phyloP scores from a whole-genome alignment of 352 stramenopile genomes.

The Globisporangium spinosum region DNA sequence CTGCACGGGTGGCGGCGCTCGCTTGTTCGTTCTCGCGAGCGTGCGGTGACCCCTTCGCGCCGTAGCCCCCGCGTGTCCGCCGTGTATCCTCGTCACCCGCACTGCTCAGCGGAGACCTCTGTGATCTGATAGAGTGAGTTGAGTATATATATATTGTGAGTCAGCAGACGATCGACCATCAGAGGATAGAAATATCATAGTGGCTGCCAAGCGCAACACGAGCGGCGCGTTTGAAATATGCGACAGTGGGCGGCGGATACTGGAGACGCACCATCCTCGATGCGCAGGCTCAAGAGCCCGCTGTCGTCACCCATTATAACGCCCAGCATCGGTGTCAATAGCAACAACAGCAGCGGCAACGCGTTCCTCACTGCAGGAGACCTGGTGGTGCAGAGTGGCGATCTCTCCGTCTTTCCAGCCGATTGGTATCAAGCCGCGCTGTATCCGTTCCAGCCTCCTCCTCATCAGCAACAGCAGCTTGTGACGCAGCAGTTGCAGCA shows the following conservation, averaged over 20 bases:
- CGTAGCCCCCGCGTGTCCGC: background rate
- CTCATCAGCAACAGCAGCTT: background rate
- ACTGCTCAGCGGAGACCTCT: background rate
- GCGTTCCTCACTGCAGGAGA: background rate
- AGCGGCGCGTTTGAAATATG: constrained; percentile 1
- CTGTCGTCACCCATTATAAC: constrained; percentile 6
- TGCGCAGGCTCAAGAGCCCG: constrained; percentile 12
- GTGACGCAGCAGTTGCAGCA: constrained; percentile 8
- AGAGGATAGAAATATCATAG: background rate
- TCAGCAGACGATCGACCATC: too few relatives aligned
- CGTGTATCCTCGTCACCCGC: background rate
- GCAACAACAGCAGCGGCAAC: background rate
- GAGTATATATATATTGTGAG: too few relatives aligned
- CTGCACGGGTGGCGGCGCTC: constrained; percentile 4
- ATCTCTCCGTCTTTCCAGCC: constrained; percentile 4
- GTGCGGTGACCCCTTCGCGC: background rate
- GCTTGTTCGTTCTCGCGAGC: background rate
- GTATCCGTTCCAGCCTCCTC: constrained; percentile 6
- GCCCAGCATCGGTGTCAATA: background rate
- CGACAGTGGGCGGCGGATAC: constrained; percentile 9
- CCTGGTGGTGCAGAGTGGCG: constrained; percentile 9
- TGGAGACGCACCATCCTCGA: background rate
- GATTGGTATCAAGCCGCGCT: constrained; percentile 2
- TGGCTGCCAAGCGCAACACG: constrained; percentile 2
- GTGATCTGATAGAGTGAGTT: background rate